These are phyloP conservation scores for Populus nigra DNA, from an alignment of 345 rosid genomes.

Conservation along the genomic window DNA sequence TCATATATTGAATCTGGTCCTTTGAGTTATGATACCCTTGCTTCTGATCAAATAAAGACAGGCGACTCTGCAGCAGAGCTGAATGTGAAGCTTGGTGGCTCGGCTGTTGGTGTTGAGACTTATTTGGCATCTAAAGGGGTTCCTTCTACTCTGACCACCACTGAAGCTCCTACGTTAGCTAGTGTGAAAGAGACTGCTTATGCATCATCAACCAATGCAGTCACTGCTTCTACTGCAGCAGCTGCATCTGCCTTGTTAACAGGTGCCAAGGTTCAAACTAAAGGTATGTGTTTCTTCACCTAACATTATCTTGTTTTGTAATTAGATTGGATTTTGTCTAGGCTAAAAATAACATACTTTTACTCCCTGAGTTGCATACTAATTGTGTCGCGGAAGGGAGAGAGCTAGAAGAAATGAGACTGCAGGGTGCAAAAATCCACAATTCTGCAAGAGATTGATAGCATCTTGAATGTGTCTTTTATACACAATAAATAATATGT, in stretches of 20 bases:
- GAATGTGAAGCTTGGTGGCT: slow-evolving; percentile 25
- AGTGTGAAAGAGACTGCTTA: slow-evolving; percentile 27
- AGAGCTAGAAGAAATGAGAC: too few relatives aligned
- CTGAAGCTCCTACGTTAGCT: slow-evolving; percentile 33
- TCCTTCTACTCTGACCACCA: slow-evolving; percentile 34
- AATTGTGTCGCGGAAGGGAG: too few relatives aligned
- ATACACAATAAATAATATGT: too few relatives aligned
- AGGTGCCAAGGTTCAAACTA: slow-evolving; percentile 55
- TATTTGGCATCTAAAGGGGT: slow-evolving; percentile 31
- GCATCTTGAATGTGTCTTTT: too few relatives aligned
- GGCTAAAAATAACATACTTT: too few relatives aligned
- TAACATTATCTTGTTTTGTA: too few relatives aligned
- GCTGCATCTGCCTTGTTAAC: slow-evolving; percentile 38
- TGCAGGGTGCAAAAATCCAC: too few relatives aligned
- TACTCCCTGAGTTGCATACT: too few relatives aligned
- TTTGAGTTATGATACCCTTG: slow-evolving; percentile 29
- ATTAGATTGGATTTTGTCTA: too few relatives aligned
- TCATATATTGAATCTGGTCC: slow-evolving; percentile 38
- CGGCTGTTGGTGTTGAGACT: slow-evolving; percentile 25
- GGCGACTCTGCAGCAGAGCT: slow-evolving; percentile 28
- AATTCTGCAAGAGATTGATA: too few relatives aligned
- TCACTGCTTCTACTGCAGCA: slow-evolving; percentile 28
- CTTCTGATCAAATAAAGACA: slow-evolving; percentile 26
- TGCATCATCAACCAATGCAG: slow-evolving; percentile 26
- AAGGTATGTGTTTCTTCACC: slow-evolving; percentile 44